phyloP scores from a whole-genome alignment of 2,329 filamentous ascomycete genomes.

The Diaporthe velutina region DNA sequence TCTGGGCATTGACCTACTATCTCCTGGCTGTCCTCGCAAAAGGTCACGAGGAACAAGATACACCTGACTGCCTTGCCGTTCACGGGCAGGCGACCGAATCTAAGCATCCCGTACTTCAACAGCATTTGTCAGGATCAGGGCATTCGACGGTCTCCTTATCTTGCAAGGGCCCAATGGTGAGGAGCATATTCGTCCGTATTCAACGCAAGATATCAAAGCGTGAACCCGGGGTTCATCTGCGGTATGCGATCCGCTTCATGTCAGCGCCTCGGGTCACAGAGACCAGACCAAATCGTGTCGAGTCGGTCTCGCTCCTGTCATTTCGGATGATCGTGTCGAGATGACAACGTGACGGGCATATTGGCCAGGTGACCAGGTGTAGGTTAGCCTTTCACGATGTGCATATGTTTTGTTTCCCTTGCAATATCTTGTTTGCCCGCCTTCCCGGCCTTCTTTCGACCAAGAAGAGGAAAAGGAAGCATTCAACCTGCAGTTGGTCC shows the following conservation, averaged over 20 bases:
- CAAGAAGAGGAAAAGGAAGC: neutral
- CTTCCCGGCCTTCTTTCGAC: neutral
- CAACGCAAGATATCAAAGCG: slow-evolving; percentile 12
- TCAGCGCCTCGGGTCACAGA: slow-evolving; percentile 6
- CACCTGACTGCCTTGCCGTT: too few relatives aligned
- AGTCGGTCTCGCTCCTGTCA: neutral
- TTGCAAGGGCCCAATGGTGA: neutral
- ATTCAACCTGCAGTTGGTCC: neutral
- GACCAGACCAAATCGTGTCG: slow-evolving; percentile 12
- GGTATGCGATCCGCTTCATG: neutral
- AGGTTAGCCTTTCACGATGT: neutral
- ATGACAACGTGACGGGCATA: neutral
- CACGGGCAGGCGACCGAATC: too few relatives aligned
- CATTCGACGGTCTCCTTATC: neutral
- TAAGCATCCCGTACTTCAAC: too few relatives aligned
- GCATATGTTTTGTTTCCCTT: neutral
- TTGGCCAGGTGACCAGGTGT: neutral
- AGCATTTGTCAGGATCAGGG: neutral
- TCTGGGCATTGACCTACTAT: neutral
- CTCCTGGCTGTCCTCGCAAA: neutral
- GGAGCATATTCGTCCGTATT: slow-evolving; percentile 18
- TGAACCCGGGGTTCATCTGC: neutral
- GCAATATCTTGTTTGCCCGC: neutral
- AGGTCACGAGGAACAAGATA: neutral
- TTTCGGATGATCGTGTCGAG: neutral